A percentile compares a stretch with the other conserved stretches of the same genome.
Conservation (phyloP, 768 basidiomycete genomes). For the Phanerochaete sordida region DNA sequence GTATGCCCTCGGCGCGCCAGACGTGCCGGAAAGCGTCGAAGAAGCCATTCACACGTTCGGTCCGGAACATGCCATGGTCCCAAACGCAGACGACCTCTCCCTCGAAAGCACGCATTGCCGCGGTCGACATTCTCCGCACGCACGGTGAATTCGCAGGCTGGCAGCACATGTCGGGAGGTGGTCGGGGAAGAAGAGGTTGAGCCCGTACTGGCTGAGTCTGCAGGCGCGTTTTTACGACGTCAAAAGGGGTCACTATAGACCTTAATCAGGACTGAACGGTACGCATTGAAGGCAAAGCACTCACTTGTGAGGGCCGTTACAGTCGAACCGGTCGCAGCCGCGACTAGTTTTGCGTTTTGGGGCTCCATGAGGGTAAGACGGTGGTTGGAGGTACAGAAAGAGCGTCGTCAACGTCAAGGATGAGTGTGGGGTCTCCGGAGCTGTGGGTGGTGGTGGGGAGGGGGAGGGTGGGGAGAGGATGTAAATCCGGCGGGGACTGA, state of each 20-base stretch:
- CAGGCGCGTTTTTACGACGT: constrained; percentile 94
- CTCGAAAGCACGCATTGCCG: constrained; percentile 45
- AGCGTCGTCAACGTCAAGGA: neutral
- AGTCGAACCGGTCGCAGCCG: constrained; percentile 75
- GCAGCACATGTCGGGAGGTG: constrained; percentile 61
- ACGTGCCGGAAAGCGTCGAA: constrained; percentile 81
- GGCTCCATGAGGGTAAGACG: constrained; percentile 49
- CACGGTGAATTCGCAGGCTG: constrained; percentile 58
- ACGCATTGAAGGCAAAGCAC: constrained; percentile 20
- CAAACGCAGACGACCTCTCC: constrained; percentile 78
- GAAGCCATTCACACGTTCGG: constrained; percentile 80
- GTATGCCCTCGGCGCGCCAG: constrained; percentile 72
- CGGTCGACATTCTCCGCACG: constrained; percentile 75
- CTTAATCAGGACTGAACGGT: constrained; percentile 10
- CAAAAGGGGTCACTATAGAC: constrained; percentile 93
- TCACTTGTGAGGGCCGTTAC: constrained; percentile 81
- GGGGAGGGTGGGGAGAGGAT: neutral
- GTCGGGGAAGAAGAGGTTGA: constrained; percentile 47
- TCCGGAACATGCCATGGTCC: constrained; percentile 66
- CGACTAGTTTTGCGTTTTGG: constrained; percentile 75
- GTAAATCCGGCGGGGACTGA: neutral
- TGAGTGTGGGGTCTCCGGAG: too few relatives aligned
- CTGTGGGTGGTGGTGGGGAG: neutral
- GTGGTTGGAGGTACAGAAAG: neutral
- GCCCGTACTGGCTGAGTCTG: constrained; percentile 74